Conservation (phyloP, 306 rosid genomes). For the Vigna unguiculata region DNA sequence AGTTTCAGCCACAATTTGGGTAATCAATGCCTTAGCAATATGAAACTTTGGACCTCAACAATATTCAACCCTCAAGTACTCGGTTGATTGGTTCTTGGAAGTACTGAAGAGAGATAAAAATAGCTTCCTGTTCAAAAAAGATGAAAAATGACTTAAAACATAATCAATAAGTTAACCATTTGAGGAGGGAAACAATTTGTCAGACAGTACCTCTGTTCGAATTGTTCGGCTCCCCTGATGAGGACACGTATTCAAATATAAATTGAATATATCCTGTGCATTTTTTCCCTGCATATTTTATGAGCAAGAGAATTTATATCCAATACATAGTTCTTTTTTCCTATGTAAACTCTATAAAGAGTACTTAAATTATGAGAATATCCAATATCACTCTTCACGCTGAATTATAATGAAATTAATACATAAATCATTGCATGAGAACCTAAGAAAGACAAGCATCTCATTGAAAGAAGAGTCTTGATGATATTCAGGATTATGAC, state of each 20-base stretch:
- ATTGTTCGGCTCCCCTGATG: constrained; percentile 97
- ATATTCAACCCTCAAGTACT: constrained; percentile 58
- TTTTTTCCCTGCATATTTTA: constrained; percentile 60
- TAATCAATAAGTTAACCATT: background rate
- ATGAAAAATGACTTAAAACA: constrained; percentile 28
- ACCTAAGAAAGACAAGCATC: background rate
- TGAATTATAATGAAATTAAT: constrained; percentile 12
- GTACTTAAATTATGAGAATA: background rate
- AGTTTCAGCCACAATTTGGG: constrained; percentile 35
- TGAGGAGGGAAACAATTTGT: constrained; percentile 9
- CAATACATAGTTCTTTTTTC: constrained; percentile 14
- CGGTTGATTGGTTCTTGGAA: constrained; percentile 86
- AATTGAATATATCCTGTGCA: constrained; percentile 62
- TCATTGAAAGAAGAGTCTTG: background rate
- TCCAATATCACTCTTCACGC: constrained; percentile 22
- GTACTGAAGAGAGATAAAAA: constrained; percentile 88
- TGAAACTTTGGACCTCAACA: constrained; percentile 36
- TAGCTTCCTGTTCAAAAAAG: constrained; percentile 74
- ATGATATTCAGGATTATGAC: constrained; percentile 15
- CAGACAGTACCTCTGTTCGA: constrained; percentile 85
- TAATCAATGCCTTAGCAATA: constrained; percentile 14
- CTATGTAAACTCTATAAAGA: background rate
- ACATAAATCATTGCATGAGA: constrained; percentile 22
- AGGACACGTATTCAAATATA: constrained; percentile 89
- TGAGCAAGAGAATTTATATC: constrained; percentile 24